These are phyloP conservation scores for Ogataea pignaliae DNA, from an alignment of 805 yeast genomes.

Conservation along the genomic window DNA sequence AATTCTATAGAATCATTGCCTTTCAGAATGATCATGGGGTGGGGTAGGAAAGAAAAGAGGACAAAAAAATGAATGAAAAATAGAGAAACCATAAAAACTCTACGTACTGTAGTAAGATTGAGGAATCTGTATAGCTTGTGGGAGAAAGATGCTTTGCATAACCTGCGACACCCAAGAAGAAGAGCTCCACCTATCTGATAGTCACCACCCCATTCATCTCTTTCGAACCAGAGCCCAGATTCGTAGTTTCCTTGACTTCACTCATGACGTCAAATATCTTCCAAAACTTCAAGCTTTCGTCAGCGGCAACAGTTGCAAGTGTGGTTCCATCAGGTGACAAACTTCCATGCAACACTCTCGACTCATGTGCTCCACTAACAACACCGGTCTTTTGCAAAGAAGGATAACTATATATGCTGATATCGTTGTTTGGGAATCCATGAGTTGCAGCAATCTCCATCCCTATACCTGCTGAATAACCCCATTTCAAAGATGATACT, in stretches of 20 bases:
- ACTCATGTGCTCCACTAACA: constrained; percentile 81
- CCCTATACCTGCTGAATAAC: constrained; percentile 66
- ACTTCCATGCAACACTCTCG: constrained; percentile 77
- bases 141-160: too few relatives aligned
- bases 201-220: constrained; percentile 49
- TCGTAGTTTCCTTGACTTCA: constrained; percentile 15
- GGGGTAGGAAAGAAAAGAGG: too few relatives aligned
- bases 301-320: constrained; percentile 92
- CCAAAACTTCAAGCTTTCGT: constrained; percentile 95
- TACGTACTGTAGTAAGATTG: too few relatives aligned
- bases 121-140: too few relatives aligned
- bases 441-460: constrained; percentile 88
- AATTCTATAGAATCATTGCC: too few relatives aligned
- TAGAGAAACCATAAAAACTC: too few relatives aligned
- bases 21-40: too few relatives aligned
- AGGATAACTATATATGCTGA: constrained; percentile 82
- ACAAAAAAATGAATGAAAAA: too few relatives aligned
- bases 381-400: constrained; percentile 84
- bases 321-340: constrained; percentile 88
- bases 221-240: constrained; percentile 33
- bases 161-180: too few relatives aligned
- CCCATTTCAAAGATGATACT: constrained; percentile 93
- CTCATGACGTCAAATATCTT: constrained; percentile 61
- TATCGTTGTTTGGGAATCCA: constrained; percentile 85
- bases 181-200: constrained; percentile 27